phyloP scores from a whole-genome alignment of 2,329 filamentous ascomycete species.

The Aaosphaeria arxii region DNA sequence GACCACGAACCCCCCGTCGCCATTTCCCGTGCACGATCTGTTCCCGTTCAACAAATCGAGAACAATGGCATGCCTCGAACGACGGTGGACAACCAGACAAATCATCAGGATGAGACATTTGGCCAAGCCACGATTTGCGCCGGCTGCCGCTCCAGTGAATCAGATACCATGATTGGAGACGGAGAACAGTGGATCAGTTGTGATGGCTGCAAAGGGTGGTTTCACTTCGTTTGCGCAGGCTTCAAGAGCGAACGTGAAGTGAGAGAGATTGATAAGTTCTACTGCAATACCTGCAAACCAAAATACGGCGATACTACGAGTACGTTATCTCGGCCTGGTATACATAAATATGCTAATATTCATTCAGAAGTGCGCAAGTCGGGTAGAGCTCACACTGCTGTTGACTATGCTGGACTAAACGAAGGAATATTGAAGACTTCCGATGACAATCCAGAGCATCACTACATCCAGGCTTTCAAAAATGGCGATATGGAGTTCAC shows the following conservation, averaged over 20 bases:
- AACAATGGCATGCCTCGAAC: slow-evolving; percentile 4
- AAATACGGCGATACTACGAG: slow-evolving; percentile 62
- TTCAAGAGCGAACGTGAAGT: slow-evolving; percentile 64
- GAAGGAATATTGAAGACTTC: slow-evolving; percentile 64
- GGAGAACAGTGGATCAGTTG: slow-evolving; percentile 65
- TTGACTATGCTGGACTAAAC: slow-evolving; percentile 67
- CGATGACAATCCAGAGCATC: slow-evolving; percentile 62
- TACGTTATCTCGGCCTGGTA: slow-evolving; percentile 21
- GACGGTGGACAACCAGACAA: background rate
- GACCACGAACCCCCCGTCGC: slow-evolving; percentile 2
- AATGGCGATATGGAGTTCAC: slow-evolving; percentile 61
- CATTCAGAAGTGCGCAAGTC: slow-evolving; percentile 59
- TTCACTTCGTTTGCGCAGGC: slow-evolving; percentile 64
- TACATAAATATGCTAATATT: slow-evolving; percentile 16
- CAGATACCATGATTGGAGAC: slow-evolving; percentile 51
- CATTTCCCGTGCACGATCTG: slow-evolving; percentile 25
- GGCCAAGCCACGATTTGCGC: slow-evolving; percentile 52
- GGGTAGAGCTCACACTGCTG: slow-evolving; percentile 60
- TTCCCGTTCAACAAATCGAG: slow-evolving; percentile 23
- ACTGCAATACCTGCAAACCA: slow-evolving; percentile 59
- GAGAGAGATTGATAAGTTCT: slow-evolving; percentile 66
- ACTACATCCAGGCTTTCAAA: slow-evolving; percentile 66
- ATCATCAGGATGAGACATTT: slow-evolving; percentile 7
- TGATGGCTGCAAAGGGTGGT: slow-evolving; percentile 67
- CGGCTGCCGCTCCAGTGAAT: slow-evolving; percentile 55